Base-by-base conservation (phyloP, 2,329 filamentous ascomycete species). In the Fusarium sp. region DNA sequence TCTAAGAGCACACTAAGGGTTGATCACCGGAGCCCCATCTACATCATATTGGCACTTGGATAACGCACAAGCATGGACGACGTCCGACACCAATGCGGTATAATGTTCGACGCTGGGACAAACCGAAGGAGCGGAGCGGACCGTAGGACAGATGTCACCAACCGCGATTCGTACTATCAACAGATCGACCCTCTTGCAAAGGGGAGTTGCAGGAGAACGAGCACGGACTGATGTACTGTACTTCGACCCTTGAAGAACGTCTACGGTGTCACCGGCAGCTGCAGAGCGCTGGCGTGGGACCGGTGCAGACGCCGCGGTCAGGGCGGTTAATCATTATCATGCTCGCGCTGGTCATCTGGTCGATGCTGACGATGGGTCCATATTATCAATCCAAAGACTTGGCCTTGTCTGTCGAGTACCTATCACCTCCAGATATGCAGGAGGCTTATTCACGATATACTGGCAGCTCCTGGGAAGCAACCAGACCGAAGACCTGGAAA, bases 271-370 rank as follows among this genome's bases (percentile, higher is more conserved):
- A 22, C 50, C 58, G 33, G 40, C 48, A 58, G 36, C 53, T 71
- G 48, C 42, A 54, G 48, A 42, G 45, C 42, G 45, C 56, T 58
- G 61, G 46, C 59, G 62, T 62, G 57, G 67, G 50, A 53, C 64
- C 44, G 56, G 44, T 55, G 50, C 49, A 69, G 38, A 46, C 42
- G 64, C 55, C 58, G 60, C 60, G 67, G 58, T 60, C 61, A 68
- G 58, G 48, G 57, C 55, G 58, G 69, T 65, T 72, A 54, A 63
- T 67, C 64, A 63, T 50, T 42, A 50, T 72, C 64, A 63, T 63
- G 54, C 60, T 43, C 36, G 44, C 42, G 49, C 43, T 40, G 34
- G 57, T 62, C 38, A 62, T 26, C 28, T 26, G 39, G 44, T 46
- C 34, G 46, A 42, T 45, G 43, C 44, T 48, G 34, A 40, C 17